Evolutionary conservation across 139 green algal species (phyloP).

Genomic region (Spirogloea muscicola): DNA sequence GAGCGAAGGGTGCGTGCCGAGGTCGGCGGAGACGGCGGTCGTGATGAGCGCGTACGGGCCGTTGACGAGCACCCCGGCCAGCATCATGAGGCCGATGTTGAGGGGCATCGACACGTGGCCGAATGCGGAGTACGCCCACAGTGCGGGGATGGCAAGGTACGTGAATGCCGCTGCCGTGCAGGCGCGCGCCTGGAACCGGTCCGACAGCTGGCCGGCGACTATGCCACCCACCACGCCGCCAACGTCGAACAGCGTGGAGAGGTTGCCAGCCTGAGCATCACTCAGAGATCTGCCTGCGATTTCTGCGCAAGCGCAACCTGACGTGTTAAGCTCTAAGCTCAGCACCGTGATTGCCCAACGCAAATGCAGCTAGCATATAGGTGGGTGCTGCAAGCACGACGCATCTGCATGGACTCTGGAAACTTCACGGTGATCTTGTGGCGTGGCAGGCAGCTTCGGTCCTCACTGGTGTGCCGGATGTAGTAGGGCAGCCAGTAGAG

Average conservation of each 20-base stretch:
- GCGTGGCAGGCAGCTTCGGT: too few relatives aligned
- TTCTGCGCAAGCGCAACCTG: constrained; percentile 18
- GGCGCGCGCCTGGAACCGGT: constrained; percentile 65
- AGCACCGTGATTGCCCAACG: too few relatives aligned
- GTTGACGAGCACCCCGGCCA: constrained; percentile 88
- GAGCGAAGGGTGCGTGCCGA: constrained; percentile 84
- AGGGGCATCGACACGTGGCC: constrained; percentile 52
- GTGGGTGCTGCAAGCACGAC: too few relatives aligned
- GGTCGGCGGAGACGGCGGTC: constrained; percentile 87
- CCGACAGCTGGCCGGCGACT: constrained; percentile 79
- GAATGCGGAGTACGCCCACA: constrained; percentile 76
- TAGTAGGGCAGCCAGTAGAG: constrained; percentile 98
- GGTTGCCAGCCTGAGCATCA: constrained; percentile 63
- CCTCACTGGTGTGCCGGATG: constrained; percentile 69
- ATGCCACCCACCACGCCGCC: constrained; percentile 84
- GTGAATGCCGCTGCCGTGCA: constrained; percentile 73
- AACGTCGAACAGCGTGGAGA: constrained; percentile 89
- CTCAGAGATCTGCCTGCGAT: constrained; percentile 45
- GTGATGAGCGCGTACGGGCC: constrained; percentile 96
- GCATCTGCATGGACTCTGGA: too few relatives aligned
- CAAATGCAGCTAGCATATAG: too few relatives aligned
- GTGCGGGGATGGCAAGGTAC: constrained; percentile 67
- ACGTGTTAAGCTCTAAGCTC: not conserved
- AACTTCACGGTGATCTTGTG: too few relatives aligned
- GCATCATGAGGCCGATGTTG: constrained; percentile 83